Percentiles rank a stretch among this genome's conserved stretches.
Conservation (phyloP, 371 early-diverging fungal genomes). For the Entomophthora muscae region DNA sequence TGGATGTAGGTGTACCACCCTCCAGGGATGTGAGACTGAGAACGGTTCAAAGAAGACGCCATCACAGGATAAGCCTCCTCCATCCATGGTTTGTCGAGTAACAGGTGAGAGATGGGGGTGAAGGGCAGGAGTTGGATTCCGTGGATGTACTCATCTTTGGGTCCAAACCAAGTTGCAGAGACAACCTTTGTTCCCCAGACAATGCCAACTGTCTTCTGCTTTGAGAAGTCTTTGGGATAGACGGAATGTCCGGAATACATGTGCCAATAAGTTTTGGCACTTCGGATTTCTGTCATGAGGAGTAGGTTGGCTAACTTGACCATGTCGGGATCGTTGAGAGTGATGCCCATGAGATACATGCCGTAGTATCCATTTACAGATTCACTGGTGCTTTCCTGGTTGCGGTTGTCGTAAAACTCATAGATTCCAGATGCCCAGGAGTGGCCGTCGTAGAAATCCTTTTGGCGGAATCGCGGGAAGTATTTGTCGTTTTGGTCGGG, state of each 20-base stretch:
- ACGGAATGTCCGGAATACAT: slow-evolving; percentile 11
- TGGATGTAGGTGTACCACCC: slow-evolving; percentile 33
- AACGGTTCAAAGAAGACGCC: slow-evolving; percentile 12
- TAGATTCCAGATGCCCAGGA: slow-evolving; percentile 60
- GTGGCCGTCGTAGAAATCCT: too few relatives aligned
- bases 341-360: slow-evolving; percentile 36
- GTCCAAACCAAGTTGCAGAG: slow-evolving; percentile 22
- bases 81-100: slow-evolving; percentile 35
- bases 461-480: too few relatives aligned
- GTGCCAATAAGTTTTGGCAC: slow-evolving; percentile 39
- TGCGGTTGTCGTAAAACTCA: slow-evolving; percentile 39
- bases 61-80: slow-evolving; percentile 17
- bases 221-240: slow-evolving; percentile 24
- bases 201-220: slow-evolving; percentile 47
- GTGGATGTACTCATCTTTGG: slow-evolving; percentile 36
- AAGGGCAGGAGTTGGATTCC: slow-evolving; percentile 65
- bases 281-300: slow-evolving; percentile 30
- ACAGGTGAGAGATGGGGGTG: slow-evolving; percentile 37
- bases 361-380: slow-evolving; percentile 57
- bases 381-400: slow-evolving; percentile 61
- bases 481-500: slow-evolving; percentile 26
- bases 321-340: slow-evolving; percentile 20
- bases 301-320: too few relatives aligned
- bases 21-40: slow-evolving; percentile 12
- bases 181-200: slow-evolving; percentile 49